Conservation (phyloP, 305 asterid genomes). For the Salvia sclarea region DNA sequence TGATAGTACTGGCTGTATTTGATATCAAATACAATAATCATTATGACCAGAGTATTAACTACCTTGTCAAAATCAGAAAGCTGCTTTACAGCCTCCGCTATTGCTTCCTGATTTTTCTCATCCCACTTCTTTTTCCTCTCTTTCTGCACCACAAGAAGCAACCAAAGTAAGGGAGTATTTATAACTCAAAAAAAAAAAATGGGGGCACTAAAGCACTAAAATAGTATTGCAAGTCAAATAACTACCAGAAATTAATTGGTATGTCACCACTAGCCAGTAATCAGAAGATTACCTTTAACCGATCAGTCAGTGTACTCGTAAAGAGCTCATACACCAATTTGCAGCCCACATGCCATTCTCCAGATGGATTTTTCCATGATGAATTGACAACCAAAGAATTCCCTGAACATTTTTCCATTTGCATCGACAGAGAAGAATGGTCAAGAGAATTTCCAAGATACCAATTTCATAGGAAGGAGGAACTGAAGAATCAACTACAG, state of each 20-base stretch:
- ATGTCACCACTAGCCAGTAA: conserved; percentile 6
- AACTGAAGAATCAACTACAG: conserved; percentile 16
- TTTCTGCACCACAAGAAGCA: conserved; percentile 59
- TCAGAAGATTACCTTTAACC: conserved; percentile 67
- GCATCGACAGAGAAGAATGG: conserved; percentile 24
- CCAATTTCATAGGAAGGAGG: conserved; percentile 9
- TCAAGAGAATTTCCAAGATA: conserved; percentile 17
- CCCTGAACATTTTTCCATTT: conserved; percentile 37
- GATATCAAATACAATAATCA: conserved; percentile 8
- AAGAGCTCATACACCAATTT: conserved; percentile 88
- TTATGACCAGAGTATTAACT: conserved; percentile 21
- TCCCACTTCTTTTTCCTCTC: conserved; percentile 89
- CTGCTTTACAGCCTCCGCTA: conserved; percentile 85
- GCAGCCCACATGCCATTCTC: conserved; percentile 93
- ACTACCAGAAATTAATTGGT: conserved; percentile 17
- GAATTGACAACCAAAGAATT: conserved; percentile 65
- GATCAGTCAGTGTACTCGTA: conserved; percentile 64
- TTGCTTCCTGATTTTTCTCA: conserved; percentile 87
- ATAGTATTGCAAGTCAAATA: conserved; percentile 26
- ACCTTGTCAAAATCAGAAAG: conserved; percentile 89
- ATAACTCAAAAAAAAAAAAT: too few relatives aligned
- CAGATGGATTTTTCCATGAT: conserved; percentile 90
- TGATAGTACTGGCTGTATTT: neutral
- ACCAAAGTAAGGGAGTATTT: conserved; percentile 23
- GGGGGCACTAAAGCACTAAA: conserved; percentile 21